A percentile compares a stretch with the other conserved stretches of the same genome.
These are phyloP conservation scores for Capsella bursapastoris DNA, from an alignment of 345 rosid genomes.

Conservation along the genomic window DNA sequence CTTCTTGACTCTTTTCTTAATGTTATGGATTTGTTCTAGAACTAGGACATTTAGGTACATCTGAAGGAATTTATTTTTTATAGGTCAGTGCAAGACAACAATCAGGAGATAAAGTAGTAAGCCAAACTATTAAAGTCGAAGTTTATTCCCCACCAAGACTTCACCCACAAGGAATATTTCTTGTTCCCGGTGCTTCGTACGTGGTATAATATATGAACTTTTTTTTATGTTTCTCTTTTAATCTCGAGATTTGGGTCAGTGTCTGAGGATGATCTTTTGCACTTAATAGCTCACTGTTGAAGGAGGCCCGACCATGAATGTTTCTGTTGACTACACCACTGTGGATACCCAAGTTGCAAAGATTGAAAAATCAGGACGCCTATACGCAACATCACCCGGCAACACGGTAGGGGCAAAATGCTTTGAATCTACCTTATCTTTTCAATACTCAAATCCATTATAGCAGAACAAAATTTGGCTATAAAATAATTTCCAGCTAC, in stretches of 20 bases:
- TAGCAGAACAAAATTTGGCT: constrained; percentile 21
- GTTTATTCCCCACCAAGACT: constrained; percentile 80
- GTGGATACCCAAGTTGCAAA: constrained; percentile 60
- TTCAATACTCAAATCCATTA: constrained; percentile 19
- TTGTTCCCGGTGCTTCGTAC: constrained; percentile 90
- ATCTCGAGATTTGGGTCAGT: constrained; percentile 8
- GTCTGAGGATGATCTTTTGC: constrained; percentile 4
- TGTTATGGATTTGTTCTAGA: constrained; percentile 27
- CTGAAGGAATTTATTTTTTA: constrained; percentile 37
- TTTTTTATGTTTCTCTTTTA: not conserved
- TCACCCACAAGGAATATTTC: constrained; percentile 72
- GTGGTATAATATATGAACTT: constrained; percentile 54
- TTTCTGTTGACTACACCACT: constrained; percentile 61
- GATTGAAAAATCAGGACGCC: constrained; percentile 65
- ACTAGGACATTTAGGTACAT: constrained; percentile 19
- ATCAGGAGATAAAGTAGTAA: constrained; percentile 73
- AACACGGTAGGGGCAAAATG: constrained; percentile 65
- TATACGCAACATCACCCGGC: constrained; percentile 80
- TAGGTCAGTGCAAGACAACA: constrained; percentile 84
- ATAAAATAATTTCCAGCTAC: constrained; percentile 8
- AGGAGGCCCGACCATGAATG: constrained; percentile 92
- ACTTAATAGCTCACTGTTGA: constrained; percentile 61
- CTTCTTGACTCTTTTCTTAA: constrained; percentile 28
- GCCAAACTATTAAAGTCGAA: constrained; percentile 82
- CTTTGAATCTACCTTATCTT: constrained; percentile 2